These are phyloP conservation scores for Jimgerdemannia flammicorona DNA, from an alignment of 192 early-diverging fungal species.

Conservation along the genomic window DNA sequence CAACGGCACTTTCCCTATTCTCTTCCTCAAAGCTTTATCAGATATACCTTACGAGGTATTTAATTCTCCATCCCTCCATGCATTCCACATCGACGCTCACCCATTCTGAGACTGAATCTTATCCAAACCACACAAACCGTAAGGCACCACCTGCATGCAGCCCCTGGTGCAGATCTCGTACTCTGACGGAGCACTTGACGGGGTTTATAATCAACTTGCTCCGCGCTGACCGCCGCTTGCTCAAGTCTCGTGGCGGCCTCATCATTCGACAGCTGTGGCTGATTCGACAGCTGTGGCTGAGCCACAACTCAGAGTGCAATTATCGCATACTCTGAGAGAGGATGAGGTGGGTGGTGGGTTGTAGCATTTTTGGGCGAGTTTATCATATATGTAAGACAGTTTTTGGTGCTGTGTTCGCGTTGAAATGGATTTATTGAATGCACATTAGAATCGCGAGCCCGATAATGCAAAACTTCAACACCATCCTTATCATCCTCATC, in stretches of 20 bases:
- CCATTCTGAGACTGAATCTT: background rate
- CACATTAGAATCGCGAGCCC: slow-evolving; percentile 74
- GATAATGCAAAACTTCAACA: slow-evolving; percentile 96
- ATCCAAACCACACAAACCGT: slow-evolving; percentile 58
- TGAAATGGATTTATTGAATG: too few relatives aligned
- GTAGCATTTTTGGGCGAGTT: too few relatives aligned
- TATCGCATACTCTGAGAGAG: slow-evolving; percentile 81
- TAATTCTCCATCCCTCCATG: background rate
- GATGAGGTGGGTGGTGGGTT: slow-evolving; percentile 55
- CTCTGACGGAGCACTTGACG: slow-evolving; percentile 65
- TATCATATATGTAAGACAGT: too few relatives aligned
- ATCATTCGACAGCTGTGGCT: slow-evolving; percentile 94
- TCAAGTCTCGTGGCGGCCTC: slow-evolving; percentile 31
- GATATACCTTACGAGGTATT: slow-evolving; percentile 89
- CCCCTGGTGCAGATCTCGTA: slow-evolving; percentile 92
- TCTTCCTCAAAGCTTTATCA: slow-evolving; percentile 81
- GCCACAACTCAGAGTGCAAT: slow-evolving; percentile 87
- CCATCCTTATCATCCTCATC: slow-evolving; percentile 71
- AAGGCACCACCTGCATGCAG: slow-evolving; percentile 74
- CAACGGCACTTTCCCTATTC: slow-evolving; percentile 79
- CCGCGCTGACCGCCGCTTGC: slow-evolving; percentile 65
- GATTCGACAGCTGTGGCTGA: slow-evolving; percentile 89
- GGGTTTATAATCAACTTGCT: slow-evolving; percentile 90
- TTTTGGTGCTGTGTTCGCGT: too few relatives aligned
- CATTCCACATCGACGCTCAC: background rate